These are phyloP conservation scores for Nyctanthes arbortristis DNA, from an alignment of 257 asterid species.

Conservation along the genomic window DNA sequence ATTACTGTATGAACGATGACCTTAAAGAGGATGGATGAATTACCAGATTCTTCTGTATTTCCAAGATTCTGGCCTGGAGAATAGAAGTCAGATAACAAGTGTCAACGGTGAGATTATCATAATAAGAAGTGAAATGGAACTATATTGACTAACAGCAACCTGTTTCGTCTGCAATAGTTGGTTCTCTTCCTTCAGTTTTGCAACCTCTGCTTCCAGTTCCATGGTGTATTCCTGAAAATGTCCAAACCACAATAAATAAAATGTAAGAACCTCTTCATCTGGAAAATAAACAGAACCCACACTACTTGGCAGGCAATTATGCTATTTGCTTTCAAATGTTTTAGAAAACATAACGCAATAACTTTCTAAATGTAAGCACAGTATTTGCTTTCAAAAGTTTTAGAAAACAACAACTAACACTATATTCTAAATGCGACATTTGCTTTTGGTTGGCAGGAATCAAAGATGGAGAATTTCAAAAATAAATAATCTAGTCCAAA, in stretches of 20 bases:
- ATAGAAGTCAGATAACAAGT: constrained; percentile 4
- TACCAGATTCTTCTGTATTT: constrained; percentile 51
- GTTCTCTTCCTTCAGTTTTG: constrained; percentile 87
- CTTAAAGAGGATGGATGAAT: no score
- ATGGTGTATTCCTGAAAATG: constrained; percentile 64
- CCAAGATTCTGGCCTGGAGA: constrained; percentile 38
- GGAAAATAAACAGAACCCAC: no score
- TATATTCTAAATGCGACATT: no score
- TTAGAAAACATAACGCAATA: constrained; percentile 14
- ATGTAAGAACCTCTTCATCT: no score
- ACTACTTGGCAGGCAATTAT: no score
- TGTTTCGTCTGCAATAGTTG: constrained; percentile 68
- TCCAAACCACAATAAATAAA: constrained; percentile 2
- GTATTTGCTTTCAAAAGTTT: no score
- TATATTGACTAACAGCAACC: constrained; percentile 30
- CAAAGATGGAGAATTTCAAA: no score
- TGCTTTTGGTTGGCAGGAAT: no score
- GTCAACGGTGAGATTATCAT: background rate
- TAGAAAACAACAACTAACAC: no score
- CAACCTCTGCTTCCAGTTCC: constrained; percentile 92
- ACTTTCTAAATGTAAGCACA: no score
- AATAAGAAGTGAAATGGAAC: background rate
- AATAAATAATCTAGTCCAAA: no score
- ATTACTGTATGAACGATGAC: no score
- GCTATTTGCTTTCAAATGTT: background rate